Base-by-base conservation (phyloP, 2,329 filamentous ascomycete genomes). In the Stemphylium beticola region DNA sequence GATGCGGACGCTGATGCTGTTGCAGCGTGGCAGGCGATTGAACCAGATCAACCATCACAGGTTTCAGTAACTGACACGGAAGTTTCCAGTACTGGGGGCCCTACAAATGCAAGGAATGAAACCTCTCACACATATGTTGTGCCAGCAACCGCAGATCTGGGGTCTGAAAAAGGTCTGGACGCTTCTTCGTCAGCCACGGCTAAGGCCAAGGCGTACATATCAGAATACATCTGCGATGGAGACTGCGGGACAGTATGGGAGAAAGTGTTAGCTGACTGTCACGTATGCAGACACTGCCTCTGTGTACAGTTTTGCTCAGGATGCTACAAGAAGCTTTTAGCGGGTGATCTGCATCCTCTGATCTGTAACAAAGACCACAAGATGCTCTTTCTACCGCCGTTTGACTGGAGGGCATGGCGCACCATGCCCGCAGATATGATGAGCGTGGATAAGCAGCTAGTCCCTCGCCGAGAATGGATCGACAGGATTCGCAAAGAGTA, bases 1-100 rank as follows among this genome's bases (percentile, higher is more conserved):
- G 45, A 48, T 10, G 39, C 38, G 12, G 45, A 48, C 1, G 4
- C 12, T 4, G 45, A 48, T 39, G 45, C 45, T 14, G 1, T 48
- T 40, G 45, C 45, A 48, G 36, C 45, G 0, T 48, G 45, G 45
- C 45, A 48, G 14, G 45, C 45, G 4, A 48, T 48, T 2, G 12
- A n/a, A 2, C 33, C 43, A 2, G 9, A 10, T n/a, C 9, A 39
- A 15, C 14, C 4, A 3, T 26, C 5, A 7, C 14, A 14, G 17
- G 17, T 24, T 12, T 10, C 8, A 11, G 12, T 0, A 8, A 24
- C 15, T 11, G 17, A 22, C 3, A 0, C 24, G 17, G 0, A 47
- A 1, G 4, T 2, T 7, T 5, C 24, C 8, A 15, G 22, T 12
- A 8, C 34, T 20, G 45, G 2, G 5, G 11, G 31, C 15, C 12